Base-by-base conservation (phyloP, 306 rosid species). In the Cucurbita pepo region DNA sequence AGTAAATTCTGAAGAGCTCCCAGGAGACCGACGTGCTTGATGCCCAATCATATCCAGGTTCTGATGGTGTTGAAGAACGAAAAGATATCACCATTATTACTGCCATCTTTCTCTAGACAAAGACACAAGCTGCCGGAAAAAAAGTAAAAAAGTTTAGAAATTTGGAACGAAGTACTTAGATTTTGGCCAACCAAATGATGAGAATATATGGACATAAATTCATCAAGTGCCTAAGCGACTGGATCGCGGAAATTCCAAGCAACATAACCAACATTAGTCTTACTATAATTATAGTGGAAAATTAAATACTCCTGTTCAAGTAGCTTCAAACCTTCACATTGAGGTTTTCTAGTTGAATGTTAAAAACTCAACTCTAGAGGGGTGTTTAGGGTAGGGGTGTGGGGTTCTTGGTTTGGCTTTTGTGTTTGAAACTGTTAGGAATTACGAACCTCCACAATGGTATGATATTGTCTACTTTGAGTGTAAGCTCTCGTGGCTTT, bases 41-140 rank as follows among this genome's bases (percentile, higher is more conserved):
- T 65, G 51, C 12, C 56, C 43, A 7, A 69, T 62, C 6, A 56
- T 51, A 71, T 79, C 47, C 79, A 79, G 71, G 47, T 71, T 78
- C 59, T 69, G 59, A 69, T 69, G 36, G 59, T 14, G 74, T 69
- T 51, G 74, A 69, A 18, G 30, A 4, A 0, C 10, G 30, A 69
- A 69, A 79, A 56, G 45, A 38, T 41, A 73, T 44, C 76, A 59
- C 72, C 74, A 45, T 78, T 72, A 10, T 75, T 74, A 57, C 79
- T 64, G 61, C 80, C 84, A 81, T 57, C 78, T 56, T 79, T 77
- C 84, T 21, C 87, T 83, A 50, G 88, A 84, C 78, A 86, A 79
- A 51, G 92, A 86, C 73, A 89, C 72, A 18, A 86, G 89, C 96
- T 87, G 88, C 88, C 63, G 52, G 82, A 72, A 37, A 37, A 75